Conservation (phyloP, 2,329 filamentous ascomycete species). For the Aspergillus fischeri region DNA sequence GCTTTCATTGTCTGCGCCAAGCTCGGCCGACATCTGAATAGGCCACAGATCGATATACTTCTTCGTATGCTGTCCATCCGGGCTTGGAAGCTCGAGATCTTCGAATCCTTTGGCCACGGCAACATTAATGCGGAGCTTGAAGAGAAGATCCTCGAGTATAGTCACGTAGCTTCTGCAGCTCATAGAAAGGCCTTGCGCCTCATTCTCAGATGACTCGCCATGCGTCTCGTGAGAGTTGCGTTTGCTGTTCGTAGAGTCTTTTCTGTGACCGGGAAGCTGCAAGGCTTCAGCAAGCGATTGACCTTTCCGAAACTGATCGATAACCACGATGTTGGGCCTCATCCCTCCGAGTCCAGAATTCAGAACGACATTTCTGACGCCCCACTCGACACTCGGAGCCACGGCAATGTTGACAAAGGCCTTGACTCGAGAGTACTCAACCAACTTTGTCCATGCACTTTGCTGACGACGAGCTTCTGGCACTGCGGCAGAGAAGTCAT, state of each 20-base stretch:
- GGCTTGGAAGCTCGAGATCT: constrained; percentile 65
- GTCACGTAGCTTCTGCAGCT: constrained; percentile 72
- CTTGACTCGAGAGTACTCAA: constrained; percentile 81
- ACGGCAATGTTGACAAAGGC: constrained; percentile 85
- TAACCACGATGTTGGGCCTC: constrained; percentile 81
- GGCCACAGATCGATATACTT: constrained; percentile 87
- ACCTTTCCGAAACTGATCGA: constrained; percentile 67
- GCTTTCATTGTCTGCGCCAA: constrained; percentile 62
- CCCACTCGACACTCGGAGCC: constrained; percentile 79
- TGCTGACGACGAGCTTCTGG: constrained; percentile 79
- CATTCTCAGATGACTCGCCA: constrained; percentile 55
- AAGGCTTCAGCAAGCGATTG: constrained; percentile 56
- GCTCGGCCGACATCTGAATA: constrained; percentile 87
- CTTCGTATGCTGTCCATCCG: constrained; percentile 57
- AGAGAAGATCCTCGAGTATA: constrained; percentile 74
- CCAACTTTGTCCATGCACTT: constrained; percentile 78
- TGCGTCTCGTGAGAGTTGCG: constrained; percentile 11
- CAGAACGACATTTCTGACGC: constrained; percentile 74
- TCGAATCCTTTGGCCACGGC: constrained; percentile 80
- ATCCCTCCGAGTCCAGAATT: constrained; percentile 81
- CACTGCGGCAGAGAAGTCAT: constrained; percentile 74
- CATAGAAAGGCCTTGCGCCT: constrained; percentile 65
- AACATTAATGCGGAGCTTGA: constrained; percentile 76
- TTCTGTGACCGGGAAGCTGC: constrained; percentile 35
- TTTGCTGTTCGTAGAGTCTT: constrained; percentile 16